Evolutionary conservation across 495 filamentous ascomycete genomes (phyloP).

Genomic region (Chaetomidium leptoderma): DNA sequence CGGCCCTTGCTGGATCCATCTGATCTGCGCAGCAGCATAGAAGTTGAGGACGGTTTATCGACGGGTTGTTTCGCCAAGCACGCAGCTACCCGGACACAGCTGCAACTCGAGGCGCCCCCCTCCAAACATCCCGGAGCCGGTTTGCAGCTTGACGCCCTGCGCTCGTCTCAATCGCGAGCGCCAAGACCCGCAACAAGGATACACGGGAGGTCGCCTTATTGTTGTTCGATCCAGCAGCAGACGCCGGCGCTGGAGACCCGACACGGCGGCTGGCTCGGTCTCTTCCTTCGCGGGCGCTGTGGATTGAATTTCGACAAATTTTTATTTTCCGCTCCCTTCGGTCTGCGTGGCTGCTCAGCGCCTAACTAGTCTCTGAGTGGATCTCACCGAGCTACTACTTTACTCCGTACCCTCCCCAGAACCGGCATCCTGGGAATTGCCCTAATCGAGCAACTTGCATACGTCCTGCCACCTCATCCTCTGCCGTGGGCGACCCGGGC

Average conservation of each 20-base stretch:
- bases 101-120: conserved; percentile 9
- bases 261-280: background rate
- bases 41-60: background rate
- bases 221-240: background rate
- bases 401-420: conserved; percentile 2
- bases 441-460: conserved; percentile 36
- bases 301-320: too few relatives aligned
- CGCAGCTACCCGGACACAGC: conserved; percentile 11
- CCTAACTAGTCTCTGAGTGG: conserved; percentile 10
- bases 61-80: conserved; percentile 11
- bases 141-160: conserved; percentile 2
- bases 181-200: conserved; percentile 5
- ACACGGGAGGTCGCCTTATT: conserved; percentile 2
- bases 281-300: background rate
- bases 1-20: too few relatives aligned
- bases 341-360: background rate
- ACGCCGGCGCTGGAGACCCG: background rate
- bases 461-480: conserved; percentile 35
- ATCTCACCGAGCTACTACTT: conserved; percentile 1
- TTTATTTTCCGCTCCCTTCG: background rate
- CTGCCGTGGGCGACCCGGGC: conserved; percentile 31
- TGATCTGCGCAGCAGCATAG: background rate
- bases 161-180: background rate
- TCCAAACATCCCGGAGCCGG: conserved; percentile 3
- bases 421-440: conserved; percentile 24